These are phyloP conservation scores for Ephemerocybe angulata DNA, from an alignment of 768 basidiomycete species.

Conservation along the genomic window DNA sequence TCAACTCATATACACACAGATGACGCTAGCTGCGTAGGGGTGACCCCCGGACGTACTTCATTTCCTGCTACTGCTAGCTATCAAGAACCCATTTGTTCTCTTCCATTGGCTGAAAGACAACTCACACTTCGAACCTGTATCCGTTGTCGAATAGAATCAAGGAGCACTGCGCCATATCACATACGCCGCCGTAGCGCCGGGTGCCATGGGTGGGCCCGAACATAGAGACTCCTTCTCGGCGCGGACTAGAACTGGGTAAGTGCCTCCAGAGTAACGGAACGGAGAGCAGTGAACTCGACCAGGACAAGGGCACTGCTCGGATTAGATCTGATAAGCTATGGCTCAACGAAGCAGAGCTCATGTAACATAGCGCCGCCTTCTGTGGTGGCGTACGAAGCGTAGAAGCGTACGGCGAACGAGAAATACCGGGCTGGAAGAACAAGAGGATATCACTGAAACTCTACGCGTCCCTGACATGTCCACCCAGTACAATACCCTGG, in stretches of 20 bases:
- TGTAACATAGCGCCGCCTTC: too few species aligned
- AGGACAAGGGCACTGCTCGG: background rate
- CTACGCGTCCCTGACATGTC: background rate
- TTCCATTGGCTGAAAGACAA: background rate
- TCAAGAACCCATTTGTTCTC: background rate
- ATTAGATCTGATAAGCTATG: background rate
- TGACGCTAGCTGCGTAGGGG: too few species aligned
- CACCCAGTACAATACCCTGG: background rate
- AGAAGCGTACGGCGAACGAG: too few species aligned
- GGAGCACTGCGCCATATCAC: background rate
- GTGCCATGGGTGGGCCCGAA: background rate
- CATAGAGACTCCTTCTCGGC: background rate
- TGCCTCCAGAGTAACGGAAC: background rate
- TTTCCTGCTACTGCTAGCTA: background rate
- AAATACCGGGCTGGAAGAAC: too few species aligned
- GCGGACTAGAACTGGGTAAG: background rate
- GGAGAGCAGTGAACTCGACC: background rate
- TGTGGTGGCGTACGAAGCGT: too few species aligned
- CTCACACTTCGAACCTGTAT: background rate
- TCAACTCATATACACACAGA: too few species aligned
- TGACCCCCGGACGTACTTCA: background rate
- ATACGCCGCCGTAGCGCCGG: background rate
- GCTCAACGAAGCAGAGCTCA: background rate
- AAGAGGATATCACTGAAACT: too few species aligned
- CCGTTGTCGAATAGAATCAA: too few species aligned